A percentile compares a stretch with the other conserved stretches of the same genome.
These are phyloP conservation scores for Boechera stricta DNA, from an alignment of 345 rosid genomes.

Conservation along the genomic window DNA sequence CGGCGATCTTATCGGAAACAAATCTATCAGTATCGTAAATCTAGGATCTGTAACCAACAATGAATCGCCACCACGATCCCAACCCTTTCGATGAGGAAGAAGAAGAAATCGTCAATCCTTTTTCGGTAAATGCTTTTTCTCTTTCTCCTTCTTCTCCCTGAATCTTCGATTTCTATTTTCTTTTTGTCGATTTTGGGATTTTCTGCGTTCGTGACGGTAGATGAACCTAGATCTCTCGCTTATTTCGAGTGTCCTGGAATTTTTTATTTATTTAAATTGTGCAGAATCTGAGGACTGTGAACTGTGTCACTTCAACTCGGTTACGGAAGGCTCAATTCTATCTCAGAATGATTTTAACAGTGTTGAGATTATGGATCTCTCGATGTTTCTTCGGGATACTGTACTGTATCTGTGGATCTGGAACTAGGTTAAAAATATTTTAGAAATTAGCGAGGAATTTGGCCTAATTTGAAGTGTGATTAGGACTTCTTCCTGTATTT, in stretches of 20 bases:
- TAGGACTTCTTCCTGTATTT: neutral
- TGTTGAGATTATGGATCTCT: slow-evolving; percentile 31
- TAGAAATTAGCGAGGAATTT: neutral
- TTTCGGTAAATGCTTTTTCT: slow-evolving; percentile 58
- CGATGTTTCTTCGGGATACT: neutral
- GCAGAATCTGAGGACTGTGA: slow-evolving; percentile 7
- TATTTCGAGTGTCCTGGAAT: neutral
- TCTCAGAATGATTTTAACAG: neutral
- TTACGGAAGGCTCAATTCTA: neutral
- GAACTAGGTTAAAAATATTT: neutral
- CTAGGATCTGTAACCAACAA: slow-evolving; percentile 50
- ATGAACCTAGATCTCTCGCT: slow-evolving; percentile 34
- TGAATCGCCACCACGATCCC: slow-evolving; percentile 91
- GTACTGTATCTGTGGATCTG: slow-evolving; percentile 35
- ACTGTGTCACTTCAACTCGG: neutral
- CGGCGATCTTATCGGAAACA: slow-evolving; percentile 36
- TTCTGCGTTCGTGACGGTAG: neutral
- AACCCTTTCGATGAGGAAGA: slow-evolving; percentile 89
- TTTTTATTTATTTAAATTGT: neutral
- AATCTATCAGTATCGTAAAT: slow-evolving; percentile 23
- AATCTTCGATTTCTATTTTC: slow-evolving; percentile 43
- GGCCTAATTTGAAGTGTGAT: slow-evolving; percentile 4
- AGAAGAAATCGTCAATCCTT: slow-evolving; percentile 85
- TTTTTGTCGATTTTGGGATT: neutral
- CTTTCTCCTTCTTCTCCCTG: slow-evolving; percentile 12